phyloP scores from a whole-genome alignment of 192 early-diverging fungal genomes.

The Oehlia diaphana region DNA sequence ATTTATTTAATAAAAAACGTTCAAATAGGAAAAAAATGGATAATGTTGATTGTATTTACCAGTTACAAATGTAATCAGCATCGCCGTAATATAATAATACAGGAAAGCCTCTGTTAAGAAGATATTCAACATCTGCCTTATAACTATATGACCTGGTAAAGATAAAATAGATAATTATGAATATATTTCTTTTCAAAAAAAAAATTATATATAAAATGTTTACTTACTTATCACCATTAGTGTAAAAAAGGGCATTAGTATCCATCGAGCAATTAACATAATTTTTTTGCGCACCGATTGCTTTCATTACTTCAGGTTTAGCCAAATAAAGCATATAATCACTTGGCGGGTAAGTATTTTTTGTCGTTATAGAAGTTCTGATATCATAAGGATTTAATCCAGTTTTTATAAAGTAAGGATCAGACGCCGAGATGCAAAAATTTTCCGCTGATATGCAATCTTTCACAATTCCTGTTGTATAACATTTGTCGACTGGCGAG shows the following conservation, averaged over 20 bases:
- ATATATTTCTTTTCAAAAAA: too few species aligned
- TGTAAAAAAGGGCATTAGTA: slow-evolving; percentile 42
- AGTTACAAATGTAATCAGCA: slow-evolving; percentile 82
- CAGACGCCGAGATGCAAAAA: slow-evolving; percentile 30
- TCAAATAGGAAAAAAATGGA: too few species aligned
- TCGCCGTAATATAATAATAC: slow-evolving; percentile 80
- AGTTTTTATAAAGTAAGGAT: slow-evolving; percentile 21
- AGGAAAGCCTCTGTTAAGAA: slow-evolving; percentile 38
- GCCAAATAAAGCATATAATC: slow-evolving; percentile 66
- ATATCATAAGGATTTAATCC: slow-evolving; percentile 67
- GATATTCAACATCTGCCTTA: slow-evolving; percentile 36
- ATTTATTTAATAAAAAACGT: too few species aligned
- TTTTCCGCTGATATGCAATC: slow-evolving; percentile 39
- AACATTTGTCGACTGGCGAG: background rate
- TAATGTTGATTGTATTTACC: slow-evolving; percentile 31
- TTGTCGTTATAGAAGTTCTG: slow-evolving; percentile 45
- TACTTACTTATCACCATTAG: slow-evolving; percentile 50
- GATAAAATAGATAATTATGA: background rate
- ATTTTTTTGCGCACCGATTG: slow-evolving; percentile 52
- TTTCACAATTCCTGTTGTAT: background rate
- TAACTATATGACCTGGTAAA: slow-evolving; percentile 46
- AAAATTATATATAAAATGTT: too few species aligned
- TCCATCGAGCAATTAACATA: slow-evolving; percentile 54
- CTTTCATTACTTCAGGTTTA: slow-evolving; percentile 41
- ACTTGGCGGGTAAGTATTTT: slow-evolving; percentile 49